A percentile compares a stretch with the other conserved stretches of the same genome.
Conservation (phyloP, 2,329 filamentous ascomycete species). For the Tympanopsis confertula region DNA sequence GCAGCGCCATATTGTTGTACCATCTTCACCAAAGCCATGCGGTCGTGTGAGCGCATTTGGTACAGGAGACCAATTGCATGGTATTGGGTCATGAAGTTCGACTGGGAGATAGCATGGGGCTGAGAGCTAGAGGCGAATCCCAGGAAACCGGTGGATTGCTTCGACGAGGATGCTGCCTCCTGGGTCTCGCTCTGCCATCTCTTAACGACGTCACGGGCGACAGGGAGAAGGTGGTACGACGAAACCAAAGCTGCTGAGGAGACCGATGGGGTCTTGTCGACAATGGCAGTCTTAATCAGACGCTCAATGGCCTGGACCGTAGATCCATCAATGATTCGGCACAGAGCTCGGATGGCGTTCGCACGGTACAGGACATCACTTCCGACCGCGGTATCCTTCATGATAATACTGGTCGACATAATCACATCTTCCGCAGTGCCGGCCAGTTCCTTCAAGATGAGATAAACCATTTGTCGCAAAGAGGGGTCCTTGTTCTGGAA, state of each 20-base stretch:
- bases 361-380: slow-evolving; percentile 89
- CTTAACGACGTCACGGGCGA: slow-evolving; percentile 86
- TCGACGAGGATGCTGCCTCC: slow-evolving; percentile 81
- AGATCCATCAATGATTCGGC: slow-evolving; percentile 88
- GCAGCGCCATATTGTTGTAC: slow-evolving; percentile 95
- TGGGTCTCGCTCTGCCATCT: slow-evolving; percentile 98
- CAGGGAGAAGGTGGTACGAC: slow-evolving; percentile 92
- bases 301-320: slow-evolving; percentile 97
- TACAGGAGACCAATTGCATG: slow-evolving; percentile 95
- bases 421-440: slow-evolving; percentile 96
- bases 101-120: slow-evolving; percentile 64
- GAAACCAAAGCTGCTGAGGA: slow-evolving; percentile 92
- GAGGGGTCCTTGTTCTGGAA: slow-evolving; percentile 99
- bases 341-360: slow-evolving; percentile 89
- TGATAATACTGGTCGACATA: slow-evolving; percentile 98
- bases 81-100: slow-evolving; percentile 95
- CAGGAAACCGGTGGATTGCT: slow-evolving; percentile 80
- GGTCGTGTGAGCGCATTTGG: slow-evolving; percentile 93
- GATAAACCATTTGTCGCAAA: slow-evolving; percentile 95
- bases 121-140: slow-evolving; percentile 59
- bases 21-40: slow-evolving; percentile 99
- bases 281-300: slow-evolving; percentile 97
- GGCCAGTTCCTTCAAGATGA: slow-evolving; percentile 95
- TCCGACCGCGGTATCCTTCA: slow-evolving; percentile 96
- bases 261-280: slow-evolving; percentile 96